These are phyloP conservation scores for Fraxinus baroniana DNA, from an alignment of 305 asterid species.

Conservation along the genomic window DNA sequence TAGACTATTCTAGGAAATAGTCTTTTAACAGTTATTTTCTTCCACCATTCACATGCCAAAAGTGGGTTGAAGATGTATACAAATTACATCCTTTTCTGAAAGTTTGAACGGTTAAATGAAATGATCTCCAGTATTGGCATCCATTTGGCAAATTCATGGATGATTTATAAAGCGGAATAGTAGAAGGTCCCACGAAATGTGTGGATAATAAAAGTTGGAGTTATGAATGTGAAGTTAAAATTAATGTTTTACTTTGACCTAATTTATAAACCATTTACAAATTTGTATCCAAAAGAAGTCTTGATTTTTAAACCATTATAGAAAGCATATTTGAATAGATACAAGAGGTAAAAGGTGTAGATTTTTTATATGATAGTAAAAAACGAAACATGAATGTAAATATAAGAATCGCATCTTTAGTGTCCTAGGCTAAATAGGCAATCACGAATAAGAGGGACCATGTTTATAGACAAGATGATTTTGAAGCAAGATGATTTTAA, in stretches of 20 bases:
- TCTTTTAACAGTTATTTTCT: neutral
- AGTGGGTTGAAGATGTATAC: neutral
- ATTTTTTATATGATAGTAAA: neutral
- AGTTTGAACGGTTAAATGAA: neutral
- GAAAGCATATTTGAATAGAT: neutral
- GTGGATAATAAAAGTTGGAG: neutral
- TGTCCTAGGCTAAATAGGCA: neutral
- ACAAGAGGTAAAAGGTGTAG: neutral
- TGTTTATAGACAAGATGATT: neutral
- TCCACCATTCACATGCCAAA: neutral
- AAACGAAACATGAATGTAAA: neutral
- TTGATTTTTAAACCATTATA: neutral
- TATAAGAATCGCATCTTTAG: neutral
- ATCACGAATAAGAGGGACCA: neutral
- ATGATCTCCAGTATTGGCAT: neutral
- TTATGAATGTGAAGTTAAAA: neutral
- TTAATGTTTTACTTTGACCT: neutral
- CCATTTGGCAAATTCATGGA: neutral
- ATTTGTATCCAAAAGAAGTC: neutral
- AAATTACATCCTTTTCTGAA: neutral
- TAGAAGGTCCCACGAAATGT: neutral
- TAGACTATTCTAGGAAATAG: no score
- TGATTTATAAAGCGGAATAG: neutral
- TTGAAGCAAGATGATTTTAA: neutral
- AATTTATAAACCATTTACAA: neutral